Evolutionary conservation across 352 stramenopile genomes (phyloP), one percentile per base, ranked within the genome.

Genomic region (Globisporangium emineosum): DNA sequence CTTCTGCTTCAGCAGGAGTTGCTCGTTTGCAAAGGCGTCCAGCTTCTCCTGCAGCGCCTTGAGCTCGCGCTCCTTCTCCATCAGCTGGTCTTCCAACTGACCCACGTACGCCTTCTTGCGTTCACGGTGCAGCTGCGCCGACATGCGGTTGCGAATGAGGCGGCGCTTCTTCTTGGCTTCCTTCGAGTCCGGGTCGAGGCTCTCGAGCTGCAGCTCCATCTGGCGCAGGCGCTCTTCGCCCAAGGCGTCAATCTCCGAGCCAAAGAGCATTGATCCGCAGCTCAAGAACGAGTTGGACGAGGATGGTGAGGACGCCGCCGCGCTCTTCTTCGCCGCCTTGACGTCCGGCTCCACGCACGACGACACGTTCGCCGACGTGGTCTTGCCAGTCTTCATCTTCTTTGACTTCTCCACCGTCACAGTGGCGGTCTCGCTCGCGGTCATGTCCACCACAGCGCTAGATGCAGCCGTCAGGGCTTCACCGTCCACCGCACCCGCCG

Each of bases 81-180:
- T 69, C 15, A 95, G 58, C 68, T 95, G 84, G 58, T 95, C 83
- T 58, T 95, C 87, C 0, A 95, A 66, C 68, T 95, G 87, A 0
- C 86, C 87, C 4, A 95, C 87, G 65, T 95, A 95, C 27, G 87
- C 87, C 67, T 95, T 95, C 72, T 95, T 95, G 62, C 87, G 87
- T 62, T 95, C 87, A 27, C 87, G 84, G 62, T 95, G 87, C 37
- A 95, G 78, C 64, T 95, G 87, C 19, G 87, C 87, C 59, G 84
- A 93, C 87, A 95, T 95, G 73, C 87, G 87, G 66, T 95, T 95
- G 50, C 87, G 87, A 49, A 95, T 95, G 6, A 95, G 64, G 6
- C 87, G 83, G 23, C 87, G 84, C 73, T 95, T 95, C 77, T 95
- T 95, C 80, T 95, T 95, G 57, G 87, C 85, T 61, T 95, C 87